Evolutionary conservation across 2,329 filamentous ascomycete genomes (phyloP), one percentile per base, ranked within the genome.

Genomic region (Fusarium torulosum): DNA sequence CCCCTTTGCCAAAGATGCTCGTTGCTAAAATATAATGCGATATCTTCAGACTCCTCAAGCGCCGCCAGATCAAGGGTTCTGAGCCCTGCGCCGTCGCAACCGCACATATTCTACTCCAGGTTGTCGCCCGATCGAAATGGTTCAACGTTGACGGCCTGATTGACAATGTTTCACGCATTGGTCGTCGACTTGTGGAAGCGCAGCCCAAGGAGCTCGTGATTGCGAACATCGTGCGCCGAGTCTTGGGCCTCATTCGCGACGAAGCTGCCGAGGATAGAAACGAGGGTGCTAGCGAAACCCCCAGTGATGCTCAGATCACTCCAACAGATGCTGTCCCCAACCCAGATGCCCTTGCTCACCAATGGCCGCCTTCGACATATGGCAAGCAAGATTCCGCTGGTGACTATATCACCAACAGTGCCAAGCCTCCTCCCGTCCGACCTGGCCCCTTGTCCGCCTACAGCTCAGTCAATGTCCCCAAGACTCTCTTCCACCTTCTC

Each of bases 151-250:
- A 89, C 49, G 89, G 90, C 73, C 88, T 99, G 50, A 88, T 98
- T 60, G 87, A 90, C 72, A 90, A 92, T 69, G 90, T 99, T 64
- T 90, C 92, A 68, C 86, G 89, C 61, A 89, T 95, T 23, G 96
- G 96, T 56, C 86, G 89, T 71, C 88, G 89, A 55, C 84, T 99
- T 42, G 90, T 91, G 35, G 88, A 91, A 55, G 94, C 96, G 9
- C 93, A 97, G 74, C 95, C 95, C 17, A 88, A 91, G 63, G 96
- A 98, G 81, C 90, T 97, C 72, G 93, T 94, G 7, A 93, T 97
- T 43, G 95, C 94, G 52, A 99, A 99, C 75, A 94, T 99, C 71
- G 93, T 97, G 45, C 89, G 94, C 63, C 90, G 96, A 65, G 92
- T 98, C 4, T 83, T 99, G 37, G 92, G 94, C 42, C 85, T 99